phyloP scores from a whole-genome alignment of 2,329 filamentous ascomycete species.

The Furcasterigmium furcatum region DNA sequence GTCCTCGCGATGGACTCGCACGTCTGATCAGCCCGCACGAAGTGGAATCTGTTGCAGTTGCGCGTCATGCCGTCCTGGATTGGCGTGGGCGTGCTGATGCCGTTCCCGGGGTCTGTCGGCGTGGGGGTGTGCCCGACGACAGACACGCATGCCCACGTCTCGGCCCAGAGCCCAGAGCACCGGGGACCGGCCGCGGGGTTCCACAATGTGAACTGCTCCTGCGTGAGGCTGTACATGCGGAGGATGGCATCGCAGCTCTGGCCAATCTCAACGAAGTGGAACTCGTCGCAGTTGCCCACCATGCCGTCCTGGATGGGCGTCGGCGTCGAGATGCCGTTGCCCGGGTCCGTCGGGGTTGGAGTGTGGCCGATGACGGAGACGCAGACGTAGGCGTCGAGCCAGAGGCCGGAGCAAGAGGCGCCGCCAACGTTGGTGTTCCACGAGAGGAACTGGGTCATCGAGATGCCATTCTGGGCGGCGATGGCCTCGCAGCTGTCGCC shows the following conservation, averaged over 20 bases:
- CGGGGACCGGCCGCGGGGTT: conserved; percentile 6
- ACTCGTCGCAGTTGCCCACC: conserved; percentile 22
- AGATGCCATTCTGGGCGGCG: conserved; percentile 6
- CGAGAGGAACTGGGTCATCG: conserved; percentile 10
- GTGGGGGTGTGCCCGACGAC: conserved; percentile 6
- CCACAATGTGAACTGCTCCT: conserved; percentile 8
- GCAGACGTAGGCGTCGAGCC: conserved; percentile 4
- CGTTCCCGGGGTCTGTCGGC: conserved; percentile 8
- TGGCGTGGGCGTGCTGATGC: conserved; percentile 10
- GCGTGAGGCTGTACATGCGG: conserved; percentile 6
- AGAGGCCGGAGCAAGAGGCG: conserved; percentile 3
- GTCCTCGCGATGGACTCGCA: conserved; percentile 6
- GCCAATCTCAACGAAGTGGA: conserved; percentile 21
- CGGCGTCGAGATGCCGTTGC: conserved; percentile 20
- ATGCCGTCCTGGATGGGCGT: conserved; percentile 23
- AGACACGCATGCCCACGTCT: conserved; percentile 8
- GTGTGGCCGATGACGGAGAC: conserved; percentile 2
- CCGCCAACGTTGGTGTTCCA: conserved; percentile 13
- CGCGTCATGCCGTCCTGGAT: conserved; percentile 9
- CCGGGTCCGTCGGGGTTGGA: conserved; percentile 5
- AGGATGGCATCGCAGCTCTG: conserved; percentile 23
- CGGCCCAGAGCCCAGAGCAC: conserved; percentile 8
- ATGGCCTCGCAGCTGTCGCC: conserved; percentile 12
- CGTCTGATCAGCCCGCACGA: conserved; percentile 2
- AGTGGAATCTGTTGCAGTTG: conserved; percentile 14